Conservation (phyloP, 495 filamentous ascomycete species). For the Pseudoneurospora amorphoporcata region DNA sequence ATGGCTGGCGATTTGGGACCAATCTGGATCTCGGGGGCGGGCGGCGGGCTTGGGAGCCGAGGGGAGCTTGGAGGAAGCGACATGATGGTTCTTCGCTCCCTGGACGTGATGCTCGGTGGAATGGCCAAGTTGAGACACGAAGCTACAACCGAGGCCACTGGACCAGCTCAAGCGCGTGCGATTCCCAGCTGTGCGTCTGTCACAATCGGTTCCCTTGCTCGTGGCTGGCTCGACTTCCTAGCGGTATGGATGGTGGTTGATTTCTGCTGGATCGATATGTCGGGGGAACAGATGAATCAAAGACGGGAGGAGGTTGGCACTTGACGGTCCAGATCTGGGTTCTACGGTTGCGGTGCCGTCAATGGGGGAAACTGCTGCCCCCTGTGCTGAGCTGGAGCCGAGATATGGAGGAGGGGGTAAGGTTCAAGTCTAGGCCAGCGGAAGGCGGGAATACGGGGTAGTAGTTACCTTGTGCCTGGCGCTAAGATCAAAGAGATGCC, state of each 20-base stretch:
- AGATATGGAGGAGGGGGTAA: background rate
- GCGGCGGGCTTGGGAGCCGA: slow-evolving; percentile 78
- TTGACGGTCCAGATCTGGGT: background rate
- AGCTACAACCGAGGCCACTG: background rate
- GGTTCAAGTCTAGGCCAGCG: background rate
- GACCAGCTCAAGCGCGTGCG: background rate
- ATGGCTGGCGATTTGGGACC: slow-evolving; percentile 70
- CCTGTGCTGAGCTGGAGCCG: background rate
- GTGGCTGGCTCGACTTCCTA: background rate
- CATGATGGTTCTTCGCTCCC: slow-evolving; percentile 22
- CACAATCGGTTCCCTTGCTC: background rate
- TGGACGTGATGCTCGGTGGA: background rate
- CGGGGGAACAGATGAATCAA: background rate
- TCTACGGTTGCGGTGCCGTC: background rate
- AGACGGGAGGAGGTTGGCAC: background rate
- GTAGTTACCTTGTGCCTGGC: background rate
- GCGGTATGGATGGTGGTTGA: background rate
- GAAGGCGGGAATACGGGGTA: background rate
- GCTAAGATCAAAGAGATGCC: background rate
- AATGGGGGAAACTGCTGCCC: background rate
- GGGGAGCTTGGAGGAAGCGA: slow-evolving; percentile 68
- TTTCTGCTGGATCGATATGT: background rate
- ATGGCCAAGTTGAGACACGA: background rate
- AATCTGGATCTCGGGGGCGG: slow-evolving; percentile 83
- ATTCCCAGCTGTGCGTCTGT: background rate